These are phyloP conservation scores for Fonsecaea monophora DNA, from an alignment of 2,329 filamentous ascomycete species.

Conservation along the genomic window DNA sequence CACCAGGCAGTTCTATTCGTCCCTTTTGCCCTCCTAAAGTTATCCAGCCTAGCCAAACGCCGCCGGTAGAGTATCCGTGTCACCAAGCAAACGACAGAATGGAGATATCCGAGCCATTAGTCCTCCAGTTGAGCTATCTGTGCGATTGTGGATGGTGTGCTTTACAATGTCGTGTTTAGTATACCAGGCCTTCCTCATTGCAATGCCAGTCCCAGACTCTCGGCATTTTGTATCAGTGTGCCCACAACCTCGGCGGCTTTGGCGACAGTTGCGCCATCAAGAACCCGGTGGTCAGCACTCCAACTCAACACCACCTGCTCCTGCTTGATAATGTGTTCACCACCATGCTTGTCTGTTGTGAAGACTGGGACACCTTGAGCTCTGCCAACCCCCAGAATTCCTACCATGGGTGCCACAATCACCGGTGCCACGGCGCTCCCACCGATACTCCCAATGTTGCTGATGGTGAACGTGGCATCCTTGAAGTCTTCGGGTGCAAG, in stretches of 20 bases:
- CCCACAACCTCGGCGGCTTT: conserved; percentile 79
- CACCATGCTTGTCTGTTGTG: conserved; percentile 51
- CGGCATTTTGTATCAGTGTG: neutral
- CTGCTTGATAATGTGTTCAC: conserved; percentile 69
- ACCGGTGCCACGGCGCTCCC: conserved; percentile 90
- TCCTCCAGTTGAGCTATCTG: too few relatives aligned
- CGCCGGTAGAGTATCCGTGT: too few relatives aligned
- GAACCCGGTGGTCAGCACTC: conserved; percentile 91
- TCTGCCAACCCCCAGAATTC: conserved; percentile 67
- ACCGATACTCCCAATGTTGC: conserved; percentile 94
- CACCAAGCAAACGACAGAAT: too few relatives aligned
- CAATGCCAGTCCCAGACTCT: neutral
- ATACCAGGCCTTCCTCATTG: neutral
- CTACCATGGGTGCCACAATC: conserved; percentile 86
- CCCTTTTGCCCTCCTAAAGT: too few relatives aligned
- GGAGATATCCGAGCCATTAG: too few relatives aligned
- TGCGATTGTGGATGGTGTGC: too few relatives aligned
- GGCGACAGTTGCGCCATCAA: conserved; percentile 94
- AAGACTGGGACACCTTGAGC: conserved; percentile 83
- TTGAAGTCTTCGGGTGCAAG: conserved; percentile 77
- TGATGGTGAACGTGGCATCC: conserved; percentile 91
- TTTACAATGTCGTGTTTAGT: neutral
- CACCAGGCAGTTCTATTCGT: too few relatives aligned
- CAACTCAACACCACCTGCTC: conserved; percentile 92
- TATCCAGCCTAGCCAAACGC: too few relatives aligned